A percentile compares a stretch with the other conserved stretches of the same genome.
Conservation (phyloP, 2,329 filamentous ascomycete genomes). For the Claviceps monticola region DNA sequence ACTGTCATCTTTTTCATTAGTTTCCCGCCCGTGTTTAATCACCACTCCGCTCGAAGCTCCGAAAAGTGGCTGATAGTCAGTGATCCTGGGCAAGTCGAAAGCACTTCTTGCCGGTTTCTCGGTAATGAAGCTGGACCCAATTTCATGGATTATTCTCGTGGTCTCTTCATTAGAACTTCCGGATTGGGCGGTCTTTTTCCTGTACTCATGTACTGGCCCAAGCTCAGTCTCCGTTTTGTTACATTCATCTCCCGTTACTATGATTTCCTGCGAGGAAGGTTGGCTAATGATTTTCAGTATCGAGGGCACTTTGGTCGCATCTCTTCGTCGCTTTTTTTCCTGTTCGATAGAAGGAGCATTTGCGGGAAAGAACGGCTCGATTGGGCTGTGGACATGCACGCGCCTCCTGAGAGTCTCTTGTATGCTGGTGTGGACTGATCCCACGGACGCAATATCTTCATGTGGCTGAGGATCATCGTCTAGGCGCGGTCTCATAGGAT, state of each 20-base stretch:
- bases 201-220: conserved; percentile 13
- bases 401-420: neutral
- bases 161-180: conserved; percentile 3
- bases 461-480: neutral
- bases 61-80: conserved; percentile 1
- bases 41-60: neutral
- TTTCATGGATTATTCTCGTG: conserved; percentile 14
- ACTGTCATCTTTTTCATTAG: neutral
- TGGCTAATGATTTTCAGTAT: conserved; percentile 17
- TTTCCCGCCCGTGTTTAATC: neutral
- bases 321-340: conserved; percentile 22
- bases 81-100: conserved; percentile 4
- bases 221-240: conserved; percentile 5
- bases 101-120: neutral
- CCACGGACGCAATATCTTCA: neutral
- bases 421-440: neutral
- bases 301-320: conserved; percentile 16
- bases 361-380: conserved; percentile 10
- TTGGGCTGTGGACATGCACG: conserved; percentile 6
- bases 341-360: conserved; percentile 20
- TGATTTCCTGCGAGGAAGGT: conserved; percentile 7
- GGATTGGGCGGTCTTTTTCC: conserved; percentile 6
- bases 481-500: neutral
- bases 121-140: conserved; percentile 13
- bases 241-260: neutral